These are phyloP conservation scores for Gloeophyllum trabeum DNA, from an alignment of 768 basidiomycete species.

Conservation along the genomic window DNA sequence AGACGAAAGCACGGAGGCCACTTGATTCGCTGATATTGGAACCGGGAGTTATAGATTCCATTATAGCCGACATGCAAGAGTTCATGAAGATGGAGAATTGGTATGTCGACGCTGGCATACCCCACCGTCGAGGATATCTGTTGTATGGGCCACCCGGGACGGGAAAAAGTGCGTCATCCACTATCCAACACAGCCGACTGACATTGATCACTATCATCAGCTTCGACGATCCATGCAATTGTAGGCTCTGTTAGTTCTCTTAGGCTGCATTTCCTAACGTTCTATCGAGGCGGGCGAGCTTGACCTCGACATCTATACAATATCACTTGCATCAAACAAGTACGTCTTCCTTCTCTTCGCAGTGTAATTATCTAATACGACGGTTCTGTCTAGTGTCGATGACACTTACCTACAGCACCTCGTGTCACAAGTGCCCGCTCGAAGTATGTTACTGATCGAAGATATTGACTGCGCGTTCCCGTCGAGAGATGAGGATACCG, in stretches of 20 bases:
- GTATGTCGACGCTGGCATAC: constrained; percentile 47
- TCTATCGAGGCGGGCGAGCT: constrained; percentile 8
- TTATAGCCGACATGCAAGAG: constrained; percentile 39
- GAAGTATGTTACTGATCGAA: constrained; percentile 16
- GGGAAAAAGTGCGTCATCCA: constrained; percentile 28
- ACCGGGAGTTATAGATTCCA: constrained; percentile 30
- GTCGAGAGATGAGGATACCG: constrained; percentile 10
- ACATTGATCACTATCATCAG: background rate
- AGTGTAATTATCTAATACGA: constrained; percentile 8
- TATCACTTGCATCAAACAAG: constrained; percentile 9
- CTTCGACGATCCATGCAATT: constrained; percentile 10
- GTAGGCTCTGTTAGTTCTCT: constrained; percentile 2
- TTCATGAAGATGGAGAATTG: constrained; percentile 45
- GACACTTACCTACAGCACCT: constrained; percentile 2
- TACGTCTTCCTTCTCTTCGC: constrained; percentile 1
- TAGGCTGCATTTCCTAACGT: background rate
- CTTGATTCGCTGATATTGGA: constrained; percentile 42
- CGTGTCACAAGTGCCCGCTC: constrained; percentile 8
- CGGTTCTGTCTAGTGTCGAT: constrained; percentile 7
- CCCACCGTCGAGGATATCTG: constrained; percentile 45
- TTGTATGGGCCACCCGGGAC: constrained; percentile 52
- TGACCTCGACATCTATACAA: constrained; percentile 14
- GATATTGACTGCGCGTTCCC: constrained; percentile 19
- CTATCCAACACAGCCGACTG: no score
- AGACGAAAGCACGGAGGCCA: constrained; percentile 26